phyloP scores from a whole-genome alignment of 108 stramenopile species.

The Chaetoceros tenuissimus region DNA sequence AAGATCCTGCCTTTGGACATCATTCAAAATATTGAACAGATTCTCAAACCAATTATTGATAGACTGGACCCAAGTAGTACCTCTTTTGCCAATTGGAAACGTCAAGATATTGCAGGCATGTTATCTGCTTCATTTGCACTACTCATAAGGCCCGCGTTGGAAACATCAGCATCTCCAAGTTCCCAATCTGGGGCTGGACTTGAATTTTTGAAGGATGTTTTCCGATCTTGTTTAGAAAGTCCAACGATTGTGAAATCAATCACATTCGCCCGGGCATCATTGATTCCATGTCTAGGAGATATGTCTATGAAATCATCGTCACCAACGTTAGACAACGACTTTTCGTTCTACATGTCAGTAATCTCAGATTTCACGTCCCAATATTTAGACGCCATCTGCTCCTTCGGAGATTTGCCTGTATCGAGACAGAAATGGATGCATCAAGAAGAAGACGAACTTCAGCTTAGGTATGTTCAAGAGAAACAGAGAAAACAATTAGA shows the following conservation, averaged over 20 bases:
- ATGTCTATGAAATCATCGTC: conserved; percentile 6
- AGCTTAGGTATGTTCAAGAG: conserved; percentile 34
- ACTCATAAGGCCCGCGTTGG: conserved; percentile 35
- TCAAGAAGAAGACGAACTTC: conserved; percentile 52
- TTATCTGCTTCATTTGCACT: conserved; percentile 52
- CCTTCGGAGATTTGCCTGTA: conserved; percentile 48
- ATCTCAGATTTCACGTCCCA: conserved; percentile 53
- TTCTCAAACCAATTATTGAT: neutral
- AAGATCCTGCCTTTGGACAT: too few species aligned
- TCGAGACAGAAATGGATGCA: conserved; percentile 55
- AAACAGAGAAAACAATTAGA: conserved; percentile 50
- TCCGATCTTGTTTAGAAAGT: conserved; percentile 34
- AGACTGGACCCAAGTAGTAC: conserved; percentile 27
- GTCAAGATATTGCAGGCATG: conserved; percentile 65
- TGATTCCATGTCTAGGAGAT: conserved; percentile 46
- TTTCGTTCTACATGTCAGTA: conserved; percentile 61
- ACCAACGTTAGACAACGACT: conserved; percentile 11
- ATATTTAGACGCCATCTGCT: conserved; percentile 47
- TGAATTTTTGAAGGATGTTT: conserved; percentile 33
- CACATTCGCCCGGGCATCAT: conserved; percentile 53
- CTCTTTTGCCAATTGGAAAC: conserved; percentile 40
- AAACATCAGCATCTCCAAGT: conserved; percentile 29
- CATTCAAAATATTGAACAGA: neutral
- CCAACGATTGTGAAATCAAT: conserved; percentile 54
- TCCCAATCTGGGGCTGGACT: conserved; percentile 8